A percentile compares a stretch with the other conserved stretches of the same genome.
Conservation (phyloP, 1,284 basidiomycete genomes). For the Grifola frondosa region DNA sequence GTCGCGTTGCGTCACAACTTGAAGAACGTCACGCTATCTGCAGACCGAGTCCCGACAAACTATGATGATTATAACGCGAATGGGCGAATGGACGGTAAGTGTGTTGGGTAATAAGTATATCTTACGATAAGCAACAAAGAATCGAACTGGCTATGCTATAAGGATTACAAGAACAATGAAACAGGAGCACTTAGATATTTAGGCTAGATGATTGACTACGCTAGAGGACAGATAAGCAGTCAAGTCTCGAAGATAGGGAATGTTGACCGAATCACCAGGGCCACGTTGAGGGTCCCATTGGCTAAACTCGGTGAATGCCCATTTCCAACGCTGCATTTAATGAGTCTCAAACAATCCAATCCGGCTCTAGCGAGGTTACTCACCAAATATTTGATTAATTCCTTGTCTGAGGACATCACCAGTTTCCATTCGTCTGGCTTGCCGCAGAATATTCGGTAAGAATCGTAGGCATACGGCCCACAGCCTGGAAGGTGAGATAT, state of each 20-base stretch:
- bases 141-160: no score
- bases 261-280: constrained; percentile 29
- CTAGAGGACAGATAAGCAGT: constrained; percentile 1
- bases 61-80: no score
- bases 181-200: no score
- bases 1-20: no score
- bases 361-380: constrained; percentile 16
- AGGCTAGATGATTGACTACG: no score
- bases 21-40: no score
- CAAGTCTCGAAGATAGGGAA: constrained; percentile 16
- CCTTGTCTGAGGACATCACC: constrained; percentile 61
- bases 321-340: constrained; percentile 54
- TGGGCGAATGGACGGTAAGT: no score
- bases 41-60: no score
- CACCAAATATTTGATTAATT: constrained; percentile 58
- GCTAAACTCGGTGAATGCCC: constrained; percentile 50
- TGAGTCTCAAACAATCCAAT: background rate
- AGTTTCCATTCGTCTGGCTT: constrained; percentile 50
- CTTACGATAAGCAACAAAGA: no score
- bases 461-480: constrained; percentile 65
- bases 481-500: constrained; percentile 57
- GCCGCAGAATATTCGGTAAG: constrained; percentile 63
- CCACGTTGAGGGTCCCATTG: constrained; percentile 49
- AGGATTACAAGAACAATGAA: no score
- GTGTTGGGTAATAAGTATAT: no score